Conservation (phyloP, 345 rosid species). For the Rhodamnia rubescens region DNA sequence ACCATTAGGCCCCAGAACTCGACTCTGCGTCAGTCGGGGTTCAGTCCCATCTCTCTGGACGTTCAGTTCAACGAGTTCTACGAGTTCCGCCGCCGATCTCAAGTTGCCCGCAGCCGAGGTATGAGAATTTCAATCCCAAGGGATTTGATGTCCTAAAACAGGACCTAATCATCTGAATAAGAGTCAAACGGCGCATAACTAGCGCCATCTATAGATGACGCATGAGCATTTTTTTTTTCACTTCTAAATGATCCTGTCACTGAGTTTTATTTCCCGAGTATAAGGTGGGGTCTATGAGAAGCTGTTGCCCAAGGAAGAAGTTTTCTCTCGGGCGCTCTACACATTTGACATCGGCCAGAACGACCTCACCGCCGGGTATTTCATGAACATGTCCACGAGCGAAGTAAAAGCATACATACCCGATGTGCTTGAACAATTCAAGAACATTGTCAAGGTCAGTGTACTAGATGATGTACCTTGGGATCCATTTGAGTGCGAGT, state of each 20-base stretch:
- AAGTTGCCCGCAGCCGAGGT: slow-evolving; percentile 39
- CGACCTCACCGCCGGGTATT: slow-evolving; percentile 60
- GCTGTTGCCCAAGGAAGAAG: slow-evolving; percentile 41
- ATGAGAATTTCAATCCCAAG: neutral
- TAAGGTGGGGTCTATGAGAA: slow-evolving; percentile 27
- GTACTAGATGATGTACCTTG: neutral
- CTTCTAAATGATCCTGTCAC: neutral
- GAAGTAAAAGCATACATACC: slow-evolving; percentile 58
- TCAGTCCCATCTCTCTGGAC: slow-evolving; percentile 75
- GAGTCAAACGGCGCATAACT: neutral
- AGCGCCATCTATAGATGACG: neutral
- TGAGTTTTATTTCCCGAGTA: neutral
- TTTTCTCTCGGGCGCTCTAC: slow-evolving; percentile 40
- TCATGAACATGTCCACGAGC: slow-evolving; percentile 41
- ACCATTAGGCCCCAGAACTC: slow-evolving; percentile 70
- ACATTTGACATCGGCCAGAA: slow-evolving; percentile 69
- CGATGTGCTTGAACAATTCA: slow-evolving; percentile 26
- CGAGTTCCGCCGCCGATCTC: slow-evolving; percentile 51
- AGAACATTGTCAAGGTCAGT: slow-evolving; percentile 1
- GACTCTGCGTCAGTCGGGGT: slow-evolving; percentile 58
- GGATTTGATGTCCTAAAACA: neutral
- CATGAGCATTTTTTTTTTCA: neutral
- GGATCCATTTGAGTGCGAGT: neutral
- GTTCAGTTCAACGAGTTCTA: slow-evolving; percentile 48
- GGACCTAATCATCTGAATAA: neutral